A percentile compares a stretch with the other conserved stretches of the same genome.
phyloP scores from a whole-genome alignment of 495 filamentous ascomycete genomes.

The Copromyces sp. region DNA sequence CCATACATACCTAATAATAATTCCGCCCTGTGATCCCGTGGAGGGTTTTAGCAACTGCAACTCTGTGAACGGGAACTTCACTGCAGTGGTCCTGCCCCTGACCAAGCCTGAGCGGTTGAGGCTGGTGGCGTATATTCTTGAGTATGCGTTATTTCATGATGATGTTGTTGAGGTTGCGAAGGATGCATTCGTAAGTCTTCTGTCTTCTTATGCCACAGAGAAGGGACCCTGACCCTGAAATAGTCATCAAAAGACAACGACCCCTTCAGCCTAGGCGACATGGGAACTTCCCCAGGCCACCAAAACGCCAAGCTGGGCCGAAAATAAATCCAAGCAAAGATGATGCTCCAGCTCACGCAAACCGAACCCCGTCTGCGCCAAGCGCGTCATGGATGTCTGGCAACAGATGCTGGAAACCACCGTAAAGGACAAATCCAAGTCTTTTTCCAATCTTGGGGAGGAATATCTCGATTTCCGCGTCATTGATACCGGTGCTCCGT shows the following conservation, averaged over 20 bases:
- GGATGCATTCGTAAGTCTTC: not conserved
- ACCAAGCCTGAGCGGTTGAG: not conserved
- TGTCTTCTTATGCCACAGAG: not conserved
- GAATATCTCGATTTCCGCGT: slow-evolving; percentile 3
- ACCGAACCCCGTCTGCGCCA: not conserved
- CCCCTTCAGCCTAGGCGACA: not conserved
- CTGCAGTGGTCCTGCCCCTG: not conserved
- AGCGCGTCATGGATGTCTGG: not conserved
- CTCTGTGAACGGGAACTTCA: too few relatives aligned
- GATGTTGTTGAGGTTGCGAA: not conserved
- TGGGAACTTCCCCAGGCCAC: not conserved
- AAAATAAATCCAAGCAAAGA: not conserved
- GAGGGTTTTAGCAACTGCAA: too few relatives aligned
- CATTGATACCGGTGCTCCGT: not conserved
- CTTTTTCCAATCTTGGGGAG: not conserved
- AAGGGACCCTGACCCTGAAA: not conserved
- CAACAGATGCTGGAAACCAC: slow-evolving; percentile 1
- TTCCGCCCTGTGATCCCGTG: not conserved
- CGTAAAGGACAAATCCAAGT: not conserved
- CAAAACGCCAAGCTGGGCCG: not conserved
- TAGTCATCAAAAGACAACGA: not conserved
- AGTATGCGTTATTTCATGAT: not conserved
- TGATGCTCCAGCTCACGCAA: not conserved
- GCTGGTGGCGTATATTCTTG: not conserved
- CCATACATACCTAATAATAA: not conserved